Base-by-base conservation (phyloP, 108 stramenopile species). In the Nannochloropsis gaditana region DNA sequence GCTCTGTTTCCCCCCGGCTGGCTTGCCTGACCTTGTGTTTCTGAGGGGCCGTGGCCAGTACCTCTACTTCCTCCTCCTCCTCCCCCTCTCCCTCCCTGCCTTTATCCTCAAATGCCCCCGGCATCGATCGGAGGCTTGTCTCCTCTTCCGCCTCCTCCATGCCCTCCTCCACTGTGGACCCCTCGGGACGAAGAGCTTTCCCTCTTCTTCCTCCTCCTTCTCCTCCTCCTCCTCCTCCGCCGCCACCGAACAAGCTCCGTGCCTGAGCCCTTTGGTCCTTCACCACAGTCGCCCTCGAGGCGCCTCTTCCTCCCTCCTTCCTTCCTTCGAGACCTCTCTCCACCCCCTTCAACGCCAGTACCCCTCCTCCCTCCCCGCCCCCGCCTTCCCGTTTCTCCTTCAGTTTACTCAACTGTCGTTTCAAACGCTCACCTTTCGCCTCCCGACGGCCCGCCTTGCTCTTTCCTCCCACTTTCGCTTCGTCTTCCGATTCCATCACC, bases 191-290 rank as follows among this genome's bases (percentile, higher is more conserved):
- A n/a, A n/a, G n/a, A n/a, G n/a, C n/a, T n/a, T n/a, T n/a, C n/a
- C n/a, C n/a, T n/a, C n/a, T n/a, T n/a, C n/a, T n/a, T n/a, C n/a
- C n/a, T n/a, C n/a, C n/a, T 5, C 4, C n/a, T 5, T n/a, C 59
- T 73, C 59, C 59, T 4, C n/a, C 59, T n/a, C 59, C n/a, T 73
- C 59, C 59, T 73, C 59, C 59, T n/a, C 59, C 59, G 15, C 59
- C 59, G 2, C 59, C 59, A 19, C 59, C 59, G n/a, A 73, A 73
- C 59, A 73, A 73, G 2, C n/a, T 73, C 2, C 59, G 59, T 73
- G 59, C 59, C 4, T 73, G 59, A 15, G 15, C 59, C 59, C 59
- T 73, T 5, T 73, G 59, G n/a, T 73, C 59, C 59, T 15, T n/a
- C 59, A 73, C 59, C 59, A 73, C 59, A 15, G 59, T n/a, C 59